Base-by-base conservation (phyloP, 1,284 basidiomycete species). In the Exobasidium rhododendri region DNA sequence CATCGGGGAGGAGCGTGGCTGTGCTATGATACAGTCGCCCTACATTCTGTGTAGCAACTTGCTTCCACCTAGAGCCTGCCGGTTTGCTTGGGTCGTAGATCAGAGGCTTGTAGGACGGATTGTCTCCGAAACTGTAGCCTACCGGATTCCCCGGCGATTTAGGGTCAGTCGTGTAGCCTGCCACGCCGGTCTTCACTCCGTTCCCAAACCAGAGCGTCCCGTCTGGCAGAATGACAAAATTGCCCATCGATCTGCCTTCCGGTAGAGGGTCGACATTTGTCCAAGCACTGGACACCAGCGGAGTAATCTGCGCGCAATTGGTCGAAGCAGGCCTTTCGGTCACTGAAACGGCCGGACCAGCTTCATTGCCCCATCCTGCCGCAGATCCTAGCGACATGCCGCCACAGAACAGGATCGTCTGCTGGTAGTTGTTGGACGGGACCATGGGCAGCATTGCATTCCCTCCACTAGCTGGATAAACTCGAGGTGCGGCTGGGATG, bases 61-160 rank as follows among this genome's bases (percentile, higher is more conserved):
- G 55, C 52, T 58, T 67, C 67, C 68, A 73, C 14, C 71, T 64
- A 53, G 61, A 60, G 55, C 74, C 73, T 29, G 56, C 63, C 2
- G 58, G 57, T 46, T 40, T 47, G 7, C 22, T 3, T 13, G 74
- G 74, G 54, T 75, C 58, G 69, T 75, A 77, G 26, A 75, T 64
- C 31, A 67, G 56, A 14, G 68, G 68, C 58, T 66, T 58, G 26
- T 59, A 67, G 14, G 63, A 65, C 0, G 74, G 73, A 56, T 74
- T 68, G 63, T 77, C 74, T n/a, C 66, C 70, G 59, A 65, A 80
- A 11, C 75, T 75, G 47, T 78, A 68, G 22, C 79, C 79, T 11
- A 79, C 61, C 5, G 76, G 74, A 31, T 65, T 50, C 30, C 74
- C 74, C 2, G 47, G 61, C 29, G 62, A 32, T 40, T 69, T 59